phyloP scores from a whole-genome alignment of 192 early-diverging fungal species.

The Backusella tarrabulga region DNA sequence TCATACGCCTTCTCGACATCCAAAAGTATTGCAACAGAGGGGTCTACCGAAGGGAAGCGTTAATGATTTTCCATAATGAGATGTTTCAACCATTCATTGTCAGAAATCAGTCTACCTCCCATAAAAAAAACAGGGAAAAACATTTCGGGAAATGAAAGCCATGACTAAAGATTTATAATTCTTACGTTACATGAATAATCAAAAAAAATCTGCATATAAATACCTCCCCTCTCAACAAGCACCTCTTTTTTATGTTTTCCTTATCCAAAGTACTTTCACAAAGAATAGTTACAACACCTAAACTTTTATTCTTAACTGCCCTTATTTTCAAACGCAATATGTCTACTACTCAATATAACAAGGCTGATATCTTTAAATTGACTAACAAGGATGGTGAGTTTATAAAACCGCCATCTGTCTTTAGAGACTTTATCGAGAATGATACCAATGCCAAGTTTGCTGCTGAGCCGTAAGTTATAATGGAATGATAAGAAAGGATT shows the following conservation, averaged over 20 bases:
- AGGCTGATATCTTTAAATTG: constrained; percentile 56
- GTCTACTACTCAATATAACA: constrained; percentile 22
- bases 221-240: not conserved
- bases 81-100: too few relatives aligned
- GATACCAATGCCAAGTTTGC: constrained; percentile 62
- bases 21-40: not conserved
- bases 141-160: not conserved
- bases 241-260: not conserved
- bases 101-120: too few relatives aligned
- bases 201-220: not conserved
- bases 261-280: not conserved
- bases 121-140: not conserved
- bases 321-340: constrained; percentile 19
- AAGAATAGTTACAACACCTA: not conserved
- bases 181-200: not conserved
- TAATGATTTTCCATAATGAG: too few relatives aligned
- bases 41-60: too few relatives aligned
- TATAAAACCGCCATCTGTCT: constrained; percentile 68
- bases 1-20: constrained; percentile 31
- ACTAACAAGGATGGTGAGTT: constrained; percentile 78
- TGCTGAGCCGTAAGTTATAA: constrained; percentile 60
- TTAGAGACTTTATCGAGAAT: constrained; percentile 59
- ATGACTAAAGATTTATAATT: not conserved
- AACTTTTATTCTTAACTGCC: not conserved
- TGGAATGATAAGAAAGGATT: too few relatives aligned